Evolutionary conservation across 2,329 filamentous ascomycete species (phyloP).

Genomic region (Capronia coronata): DNA sequence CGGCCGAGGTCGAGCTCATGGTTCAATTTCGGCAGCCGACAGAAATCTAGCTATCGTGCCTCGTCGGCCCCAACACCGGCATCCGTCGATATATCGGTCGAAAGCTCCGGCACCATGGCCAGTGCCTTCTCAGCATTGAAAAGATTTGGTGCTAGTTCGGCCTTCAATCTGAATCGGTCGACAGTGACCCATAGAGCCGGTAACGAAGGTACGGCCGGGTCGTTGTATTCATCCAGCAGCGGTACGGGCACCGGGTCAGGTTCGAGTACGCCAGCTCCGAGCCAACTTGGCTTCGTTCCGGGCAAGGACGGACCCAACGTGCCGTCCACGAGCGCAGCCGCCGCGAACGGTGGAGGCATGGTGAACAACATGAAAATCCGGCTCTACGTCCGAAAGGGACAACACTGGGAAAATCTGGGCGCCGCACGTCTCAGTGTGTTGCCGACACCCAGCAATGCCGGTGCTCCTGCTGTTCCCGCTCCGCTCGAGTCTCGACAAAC

Average conservation of each 20-base stretch:
- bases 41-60: constrained; percentile 51
- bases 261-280: constrained; percentile 41
- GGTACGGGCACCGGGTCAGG: constrained; percentile 33
- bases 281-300: constrained; percentile 40
- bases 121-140: constrained; percentile 73
- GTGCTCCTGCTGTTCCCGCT: not conserved
- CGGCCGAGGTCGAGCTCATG: constrained; percentile 37
- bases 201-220: constrained; percentile 37
- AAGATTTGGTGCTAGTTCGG: constrained; percentile 64
- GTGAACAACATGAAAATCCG: constrained; percentile 78
- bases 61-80: constrained; percentile 48
- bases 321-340: constrained; percentile 40
- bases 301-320: constrained; percentile 48
- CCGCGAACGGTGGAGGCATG: constrained; percentile 50
- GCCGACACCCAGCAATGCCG: constrained; percentile 43
- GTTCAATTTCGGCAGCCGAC: constrained; percentile 47
- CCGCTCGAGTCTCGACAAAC: constrained; percentile 16
- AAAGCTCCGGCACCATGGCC: constrained; percentile 66
- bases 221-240: constrained; percentile 44
- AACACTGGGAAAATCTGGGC: constrained; percentile 88
- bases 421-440: constrained; percentile 77
- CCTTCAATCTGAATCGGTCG: constrained; percentile 78
- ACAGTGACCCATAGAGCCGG: constrained; percentile 49
- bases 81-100: constrained; percentile 49
- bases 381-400: constrained; percentile 67